Percentiles rank a stretch among this genome's conserved stretches.
Conservation (phyloP, 2,329 filamentous ascomycete species). For the Fusarium burgessii region DNA sequence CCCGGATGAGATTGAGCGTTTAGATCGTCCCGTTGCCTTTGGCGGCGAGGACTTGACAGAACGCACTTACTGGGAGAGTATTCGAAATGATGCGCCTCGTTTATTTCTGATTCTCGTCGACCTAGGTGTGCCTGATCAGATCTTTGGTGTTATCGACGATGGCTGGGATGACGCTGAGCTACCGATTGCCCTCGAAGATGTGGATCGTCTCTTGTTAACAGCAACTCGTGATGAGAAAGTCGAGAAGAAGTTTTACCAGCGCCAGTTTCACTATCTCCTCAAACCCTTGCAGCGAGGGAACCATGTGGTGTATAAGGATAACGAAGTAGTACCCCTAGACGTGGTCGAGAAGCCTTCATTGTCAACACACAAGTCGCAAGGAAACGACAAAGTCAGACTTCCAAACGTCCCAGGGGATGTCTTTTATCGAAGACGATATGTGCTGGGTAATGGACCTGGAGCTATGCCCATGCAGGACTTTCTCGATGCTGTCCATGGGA, state of each 20-base stretch:
- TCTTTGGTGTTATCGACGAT: conserved; percentile 80
- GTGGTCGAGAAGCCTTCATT: conserved; percentile 69
- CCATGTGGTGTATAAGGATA: conserved; percentile 73
- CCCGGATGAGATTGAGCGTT: conserved; percentile 70
- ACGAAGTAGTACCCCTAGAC: conserved; percentile 77
- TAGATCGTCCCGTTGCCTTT: conserved; percentile 74
- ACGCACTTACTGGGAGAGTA: conserved; percentile 84
- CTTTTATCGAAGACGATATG: conserved; percentile 69
- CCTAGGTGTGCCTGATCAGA: conserved; percentile 76
- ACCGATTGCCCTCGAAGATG: conserved; percentile 74
- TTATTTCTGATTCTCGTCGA: conserved; percentile 79
- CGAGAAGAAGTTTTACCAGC: conserved; percentile 76
- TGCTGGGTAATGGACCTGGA: conserved; percentile 59
- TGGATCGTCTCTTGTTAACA: conserved; percentile 72
- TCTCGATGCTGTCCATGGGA: conserved; percentile 68
- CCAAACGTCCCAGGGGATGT: conserved; percentile 69
- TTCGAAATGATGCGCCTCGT: conserved; percentile 74
- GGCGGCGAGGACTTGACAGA: conserved; percentile 74
- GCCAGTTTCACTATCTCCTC: conserved; percentile 78
- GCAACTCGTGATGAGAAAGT: conserved; percentile 69
- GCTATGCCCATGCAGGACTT: conserved; percentile 66
- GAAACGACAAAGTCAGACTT: conserved; percentile 71
- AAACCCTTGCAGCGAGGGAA: conserved; percentile 70
- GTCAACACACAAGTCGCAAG: conserved; percentile 51
- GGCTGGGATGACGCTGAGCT: conserved; percentile 83